A percentile compares a stretch with the other conserved stretches of the same genome.
Evolutionary conservation across 116 monocot species (phyloP).

Genomic region (Trichopus zeylanicus): DNA sequence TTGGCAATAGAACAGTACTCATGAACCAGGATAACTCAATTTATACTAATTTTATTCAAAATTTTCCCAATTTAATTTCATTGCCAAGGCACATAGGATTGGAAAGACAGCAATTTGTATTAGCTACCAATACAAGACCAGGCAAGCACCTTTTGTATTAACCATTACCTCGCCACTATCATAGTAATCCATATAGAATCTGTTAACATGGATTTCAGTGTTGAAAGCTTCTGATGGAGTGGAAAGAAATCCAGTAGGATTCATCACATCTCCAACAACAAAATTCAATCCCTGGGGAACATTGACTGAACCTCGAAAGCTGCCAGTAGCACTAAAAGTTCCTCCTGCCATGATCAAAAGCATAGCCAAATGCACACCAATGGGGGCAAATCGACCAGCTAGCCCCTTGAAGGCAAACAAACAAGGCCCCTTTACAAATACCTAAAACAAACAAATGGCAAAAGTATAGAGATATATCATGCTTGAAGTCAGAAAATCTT

Average conservation of each 20-base stretch:
- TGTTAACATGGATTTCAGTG: constrained; percentile 94
- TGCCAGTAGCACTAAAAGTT: constrained; percentile 77
- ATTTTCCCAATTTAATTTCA: too few relatives aligned
- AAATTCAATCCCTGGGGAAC: constrained; percentile 95
- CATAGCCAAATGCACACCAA: constrained; percentile 96
- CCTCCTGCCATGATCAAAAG: constrained; percentile 85
- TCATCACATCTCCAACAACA: constrained; percentile 86
- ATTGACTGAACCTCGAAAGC: constrained; percentile 78
- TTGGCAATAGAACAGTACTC: too few relatives aligned
- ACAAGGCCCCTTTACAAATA: constrained; percentile 76
- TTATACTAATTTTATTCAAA: too few relatives aligned
- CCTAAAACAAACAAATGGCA: constrained; percentile 28
- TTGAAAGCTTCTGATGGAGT: constrained; percentile 46
- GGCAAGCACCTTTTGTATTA: too few relatives aligned
- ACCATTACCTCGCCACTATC: constrained; percentile 83
- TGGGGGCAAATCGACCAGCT: constrained; percentile 92
- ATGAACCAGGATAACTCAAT: too few relatives aligned
- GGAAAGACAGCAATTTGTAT: too few relatives aligned
- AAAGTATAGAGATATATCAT: too few relatives aligned
- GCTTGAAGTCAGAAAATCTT: too few relatives aligned
- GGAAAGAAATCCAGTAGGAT: constrained; percentile 70
- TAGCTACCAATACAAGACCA: too few relatives aligned
- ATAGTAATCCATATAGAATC: constrained; percentile 93
- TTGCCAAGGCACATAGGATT: too few relatives aligned
- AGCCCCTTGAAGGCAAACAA: constrained; percentile 93